phyloP scores from a whole-genome alignment of 331 rosid genomes.

The Telfairia occidentalis region DNA sequence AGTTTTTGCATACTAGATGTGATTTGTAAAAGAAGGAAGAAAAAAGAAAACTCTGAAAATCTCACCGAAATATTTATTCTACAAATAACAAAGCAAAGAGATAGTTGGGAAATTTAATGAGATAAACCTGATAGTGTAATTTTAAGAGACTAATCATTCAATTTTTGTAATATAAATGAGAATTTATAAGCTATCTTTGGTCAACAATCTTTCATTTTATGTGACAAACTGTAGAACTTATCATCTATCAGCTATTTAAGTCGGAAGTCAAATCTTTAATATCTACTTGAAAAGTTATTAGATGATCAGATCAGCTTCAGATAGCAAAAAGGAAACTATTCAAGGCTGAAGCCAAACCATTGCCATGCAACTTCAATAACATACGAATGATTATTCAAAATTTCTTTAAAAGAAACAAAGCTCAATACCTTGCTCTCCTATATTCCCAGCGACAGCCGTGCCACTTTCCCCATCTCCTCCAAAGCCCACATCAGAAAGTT shows the following conservation, averaged over 20 bases:
- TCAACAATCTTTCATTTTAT: neutral
- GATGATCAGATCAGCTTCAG: neutral
- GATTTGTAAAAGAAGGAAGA: neutral
- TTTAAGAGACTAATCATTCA: neutral
- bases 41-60: neutral
- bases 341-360: neutral
- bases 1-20: neutral
- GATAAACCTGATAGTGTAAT: neutral
- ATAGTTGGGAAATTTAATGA: neutral
- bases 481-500: slow-evolving; percentile 37
- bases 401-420: neutral
- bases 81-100: neutral
- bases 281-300: neutral
- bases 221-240: neutral
- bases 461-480: slow-evolving; percentile 27
- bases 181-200: neutral
- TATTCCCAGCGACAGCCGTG: slow-evolving; percentile 22
- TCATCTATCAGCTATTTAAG: neutral
- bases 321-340: neutral
- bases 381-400: neutral
- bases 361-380: neutral
- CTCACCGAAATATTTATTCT: neutral
- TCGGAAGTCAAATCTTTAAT: neutral
- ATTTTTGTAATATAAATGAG: neutral
- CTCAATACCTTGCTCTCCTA: slow-evolving; percentile 31